Conservation (phyloP, 2,329 filamentous ascomycete genomes). For the Pseudogymnoascus sp. region DNA sequence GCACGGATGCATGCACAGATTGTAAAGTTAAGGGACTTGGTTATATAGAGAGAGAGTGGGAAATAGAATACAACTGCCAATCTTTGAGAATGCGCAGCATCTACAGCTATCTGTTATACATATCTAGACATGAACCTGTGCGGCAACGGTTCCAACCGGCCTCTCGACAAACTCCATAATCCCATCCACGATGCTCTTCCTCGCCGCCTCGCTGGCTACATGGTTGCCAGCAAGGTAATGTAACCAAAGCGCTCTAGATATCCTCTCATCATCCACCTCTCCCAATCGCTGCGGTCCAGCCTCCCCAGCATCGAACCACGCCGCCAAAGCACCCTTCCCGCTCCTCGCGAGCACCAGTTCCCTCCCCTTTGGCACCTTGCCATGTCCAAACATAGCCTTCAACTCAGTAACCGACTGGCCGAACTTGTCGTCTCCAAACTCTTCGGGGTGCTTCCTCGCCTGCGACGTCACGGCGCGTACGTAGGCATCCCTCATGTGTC, state of each 20-base stretch:
- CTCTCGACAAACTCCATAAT: constrained; percentile 81
- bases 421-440: constrained; percentile 65
- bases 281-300: constrained; percentile 52
- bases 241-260: constrained; percentile 78
- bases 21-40: background rate
- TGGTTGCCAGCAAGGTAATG: constrained; percentile 81
- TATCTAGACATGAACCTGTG: constrained; percentile 49
- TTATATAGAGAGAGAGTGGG: constrained; percentile 8
- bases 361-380: constrained; percentile 70
- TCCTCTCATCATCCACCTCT: constrained; percentile 64
- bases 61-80: constrained; percentile 8
- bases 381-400: constrained; percentile 71
- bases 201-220: constrained; percentile 75
- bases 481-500: constrained; percentile 84
- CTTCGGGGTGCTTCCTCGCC: constrained; percentile 46
- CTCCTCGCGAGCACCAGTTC: constrained; percentile 68
- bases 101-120: constrained; percentile 3
- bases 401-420: constrained; percentile 68
- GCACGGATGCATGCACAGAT: background rate
- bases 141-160: constrained; percentile 77
- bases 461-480: constrained; percentile 75
- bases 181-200: constrained; percentile 76
- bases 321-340: constrained; percentile 53
- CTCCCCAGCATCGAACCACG: constrained; percentile 55
- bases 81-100: constrained; percentile 1